These are phyloP conservation scores for Penicillium pulvis DNA, from an alignment of 495 filamentous ascomycete genomes.

Conservation along the genomic window DNA sequence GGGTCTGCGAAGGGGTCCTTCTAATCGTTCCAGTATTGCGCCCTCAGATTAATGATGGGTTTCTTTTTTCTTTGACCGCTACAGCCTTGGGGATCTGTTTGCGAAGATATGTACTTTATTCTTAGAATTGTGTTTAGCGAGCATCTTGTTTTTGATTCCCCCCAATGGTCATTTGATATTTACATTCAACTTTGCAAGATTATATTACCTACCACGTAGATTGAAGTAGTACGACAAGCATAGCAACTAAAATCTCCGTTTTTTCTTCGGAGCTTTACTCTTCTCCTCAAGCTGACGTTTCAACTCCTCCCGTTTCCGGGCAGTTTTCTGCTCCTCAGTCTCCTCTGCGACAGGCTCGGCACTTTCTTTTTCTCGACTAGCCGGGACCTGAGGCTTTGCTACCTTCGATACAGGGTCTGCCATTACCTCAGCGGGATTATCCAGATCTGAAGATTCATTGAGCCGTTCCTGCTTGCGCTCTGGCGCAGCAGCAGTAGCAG, in stretches of 20 bases:
- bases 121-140: neutral
- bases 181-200: neutral
- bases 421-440: neutral
- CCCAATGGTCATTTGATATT: slow-evolving; percentile 6
- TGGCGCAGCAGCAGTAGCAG: neutral
- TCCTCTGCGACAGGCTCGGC: slow-evolving; percentile 18
- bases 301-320: slow-evolving; percentile 63
- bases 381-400: neutral
- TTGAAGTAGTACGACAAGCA: too few relatives aligned
- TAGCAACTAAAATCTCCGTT: slow-evolving; percentile 57
- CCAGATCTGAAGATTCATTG: slow-evolving; percentile 14
- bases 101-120: slow-evolving; percentile 1
- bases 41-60: slow-evolving; percentile 8
- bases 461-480: slow-evolving; percentile 1
- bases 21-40: slow-evolving; percentile 29
- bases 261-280: slow-evolving; percentile 67
- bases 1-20: slow-evolving; percentile 27
- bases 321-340: slow-evolving; percentile 56
- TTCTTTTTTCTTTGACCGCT: neutral
- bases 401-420: neutral
- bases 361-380: neutral
- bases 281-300: slow-evolving; percentile 66
- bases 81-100: neutral
- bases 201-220: neutral
- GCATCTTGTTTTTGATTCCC: neutral